phyloP scores from a whole-genome alignment of 306 rosid species.

The Betula pendula region DNA sequence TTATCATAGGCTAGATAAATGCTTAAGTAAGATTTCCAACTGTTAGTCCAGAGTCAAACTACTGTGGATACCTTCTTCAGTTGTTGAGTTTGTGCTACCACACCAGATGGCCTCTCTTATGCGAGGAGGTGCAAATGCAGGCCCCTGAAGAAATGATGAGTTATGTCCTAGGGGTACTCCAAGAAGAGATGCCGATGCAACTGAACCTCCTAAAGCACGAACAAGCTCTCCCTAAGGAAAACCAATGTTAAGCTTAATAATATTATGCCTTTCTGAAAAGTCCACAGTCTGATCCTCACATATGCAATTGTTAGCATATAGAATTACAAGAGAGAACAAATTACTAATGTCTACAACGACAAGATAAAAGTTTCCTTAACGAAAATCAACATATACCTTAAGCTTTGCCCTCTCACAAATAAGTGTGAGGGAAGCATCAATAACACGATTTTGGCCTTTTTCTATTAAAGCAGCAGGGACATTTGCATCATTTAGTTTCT shows the following conservation, averaged over 20 bases:
- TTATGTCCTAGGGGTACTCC: constrained; percentile 97
- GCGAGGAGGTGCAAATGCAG: constrained; percentile 97
- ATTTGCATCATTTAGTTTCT: constrained; percentile 52
- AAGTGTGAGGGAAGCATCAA: constrained; percentile 94
- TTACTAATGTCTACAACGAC: background rate
- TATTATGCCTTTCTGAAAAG: constrained; percentile 11
- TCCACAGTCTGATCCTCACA: constrained; percentile 15
- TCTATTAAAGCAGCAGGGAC: constrained; percentile 59
- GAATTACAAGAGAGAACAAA: background rate
- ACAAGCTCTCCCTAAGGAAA: constrained; percentile 75
- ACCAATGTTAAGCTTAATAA: constrained; percentile 8
- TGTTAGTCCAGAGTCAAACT: constrained; percentile 17
- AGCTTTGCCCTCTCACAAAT: constrained; percentile 96
- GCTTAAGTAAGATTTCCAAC: constrained; percentile 7
- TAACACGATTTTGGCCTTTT: constrained; percentile 79
- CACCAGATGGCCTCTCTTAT: constrained; percentile 99
- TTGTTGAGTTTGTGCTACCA: constrained; percentile 87
- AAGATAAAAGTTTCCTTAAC: background rate
- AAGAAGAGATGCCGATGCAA: constrained; percentile 79
- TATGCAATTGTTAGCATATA: background rate
- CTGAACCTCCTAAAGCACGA: constrained; percentile 87
- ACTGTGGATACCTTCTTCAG: constrained; percentile 73
- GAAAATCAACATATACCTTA: constrained; percentile 49
- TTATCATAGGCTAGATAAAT: background rate
- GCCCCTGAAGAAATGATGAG: constrained; percentile 97